Conservation (phyloP, 257 asterid genomes). For the Solanum rostratum region DNA sequence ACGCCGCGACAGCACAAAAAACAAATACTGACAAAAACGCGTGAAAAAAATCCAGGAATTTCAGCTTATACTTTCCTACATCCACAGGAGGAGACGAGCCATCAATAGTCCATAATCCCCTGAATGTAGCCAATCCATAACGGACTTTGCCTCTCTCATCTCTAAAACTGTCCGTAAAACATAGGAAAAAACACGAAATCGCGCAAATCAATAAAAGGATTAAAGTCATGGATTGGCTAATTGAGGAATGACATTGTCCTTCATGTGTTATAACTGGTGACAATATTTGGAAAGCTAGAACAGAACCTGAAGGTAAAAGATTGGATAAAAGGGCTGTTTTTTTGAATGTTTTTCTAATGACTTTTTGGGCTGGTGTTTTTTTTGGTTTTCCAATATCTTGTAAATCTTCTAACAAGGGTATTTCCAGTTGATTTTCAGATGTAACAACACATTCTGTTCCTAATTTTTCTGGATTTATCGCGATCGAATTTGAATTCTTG, state of each 20-base stretch:
- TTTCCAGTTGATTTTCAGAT: conserved; percentile 13
- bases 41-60: conserved; percentile 51
- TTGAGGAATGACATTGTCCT: conserved; percentile 48
- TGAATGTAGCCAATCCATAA: conserved; percentile 65
- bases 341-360: conserved; percentile 58
- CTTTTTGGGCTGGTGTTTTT: conserved; percentile 47
- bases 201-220: conserved; percentile 38
- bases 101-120: conserved; percentile 58
- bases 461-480: not conserved
- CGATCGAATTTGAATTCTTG: not conserved
- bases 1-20: conserved; percentile 60
- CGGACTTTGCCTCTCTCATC: conserved; percentile 70
- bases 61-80: conserved; percentile 26
- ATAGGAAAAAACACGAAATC: conserved; percentile 34
- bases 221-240: conserved; percentile 29
- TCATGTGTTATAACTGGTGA: conserved; percentile 54
- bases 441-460: not conserved
- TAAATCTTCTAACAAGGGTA: conserved; percentile 32
- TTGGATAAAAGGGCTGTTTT: conserved; percentile 70
- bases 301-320: conserved; percentile 91
- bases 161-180: conserved; percentile 75
- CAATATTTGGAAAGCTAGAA: conserved; percentile 57
- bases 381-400: conserved; percentile 8
- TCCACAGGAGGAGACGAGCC: conserved; percentile 34
- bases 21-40: conserved; percentile 47